Percentiles rank a stretch among this genome's conserved stretches.
Conservation (phyloP, 495 filamentous ascomycete species). For the Xylaria bambusicola region DNA sequence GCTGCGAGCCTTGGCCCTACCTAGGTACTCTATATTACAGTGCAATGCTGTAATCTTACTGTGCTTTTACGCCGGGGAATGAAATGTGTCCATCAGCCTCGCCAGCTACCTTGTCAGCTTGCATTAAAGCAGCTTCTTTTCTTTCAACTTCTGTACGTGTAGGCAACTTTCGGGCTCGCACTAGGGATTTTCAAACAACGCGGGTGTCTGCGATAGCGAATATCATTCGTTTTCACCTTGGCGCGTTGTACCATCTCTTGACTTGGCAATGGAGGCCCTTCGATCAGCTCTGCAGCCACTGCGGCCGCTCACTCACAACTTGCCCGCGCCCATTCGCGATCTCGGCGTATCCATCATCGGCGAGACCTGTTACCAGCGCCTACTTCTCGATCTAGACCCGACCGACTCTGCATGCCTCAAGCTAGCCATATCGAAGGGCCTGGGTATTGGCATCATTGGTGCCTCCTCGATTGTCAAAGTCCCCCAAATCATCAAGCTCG, state of each 20-base stretch:
- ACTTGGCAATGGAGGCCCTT: conserved; percentile 53
- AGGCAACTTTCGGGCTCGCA: no score
- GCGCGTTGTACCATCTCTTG: neutral
- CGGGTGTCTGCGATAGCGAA: no score
- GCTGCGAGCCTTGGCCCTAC: no score
- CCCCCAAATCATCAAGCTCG: conserved; percentile 90
- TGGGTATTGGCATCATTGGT: conserved; percentile 89
- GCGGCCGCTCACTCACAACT: conserved; percentile 74
- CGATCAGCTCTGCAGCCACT: conserved; percentile 73
- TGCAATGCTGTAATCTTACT: neutral
- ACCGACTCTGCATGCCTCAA: conserved; percentile 74
- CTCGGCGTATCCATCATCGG: conserved; percentile 79
- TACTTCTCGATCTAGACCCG: conserved; percentile 79
- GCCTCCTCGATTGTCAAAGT: conserved; percentile 91
- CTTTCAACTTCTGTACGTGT: no score
- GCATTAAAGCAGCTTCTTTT: neutral
- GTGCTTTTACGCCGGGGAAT: neutral
- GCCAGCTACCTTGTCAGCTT: neutral
- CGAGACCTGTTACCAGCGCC: conserved; percentile 75
- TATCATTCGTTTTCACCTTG: neutral
- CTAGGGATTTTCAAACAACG: no score
- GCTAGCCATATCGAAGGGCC: conserved; percentile 84
- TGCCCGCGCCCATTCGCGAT: conserved; percentile 76
- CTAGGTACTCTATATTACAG: neutral
- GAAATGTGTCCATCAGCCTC: conserved; percentile 3